A percentile compares a stretch with the other conserved stretches of the same genome.
Conservation (phyloP, 768 basidiomycete species). For the Artomyces pyxidatus region DNA sequence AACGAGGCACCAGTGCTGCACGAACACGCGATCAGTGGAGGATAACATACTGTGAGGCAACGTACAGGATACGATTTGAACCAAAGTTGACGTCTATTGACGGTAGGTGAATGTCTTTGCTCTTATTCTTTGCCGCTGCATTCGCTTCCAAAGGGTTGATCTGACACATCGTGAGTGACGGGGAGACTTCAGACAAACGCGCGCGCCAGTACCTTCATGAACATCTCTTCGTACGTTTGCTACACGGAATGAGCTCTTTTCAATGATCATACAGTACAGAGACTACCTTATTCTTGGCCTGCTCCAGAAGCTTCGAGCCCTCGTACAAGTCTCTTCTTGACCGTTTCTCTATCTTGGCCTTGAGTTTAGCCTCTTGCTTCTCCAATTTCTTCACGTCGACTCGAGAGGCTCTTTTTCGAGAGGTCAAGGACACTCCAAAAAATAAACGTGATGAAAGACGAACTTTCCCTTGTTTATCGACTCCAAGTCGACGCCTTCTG, state of each 20-base stretch:
- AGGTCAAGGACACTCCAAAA: background rate
- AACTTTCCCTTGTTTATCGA: constrained; percentile 94
- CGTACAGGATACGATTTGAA: constrained; percentile 86
- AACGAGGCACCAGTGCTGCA: constrained; percentile 74
- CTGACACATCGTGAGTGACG: constrained; percentile 26
- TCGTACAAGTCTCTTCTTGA: constrained; percentile 86
- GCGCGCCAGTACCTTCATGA: constrained; percentile 86
- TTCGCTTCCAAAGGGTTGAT: constrained; percentile 89
- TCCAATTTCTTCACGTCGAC: constrained; percentile 95
- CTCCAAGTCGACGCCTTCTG: constrained; percentile 82
- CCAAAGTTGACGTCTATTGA: constrained; percentile 96
- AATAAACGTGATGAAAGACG: constrained; percentile 10
- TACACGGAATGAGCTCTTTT: constrained; percentile 28
- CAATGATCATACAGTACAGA: background rate
- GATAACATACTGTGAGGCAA: constrained; percentile 12
- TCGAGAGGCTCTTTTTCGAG: constrained; percentile 58
- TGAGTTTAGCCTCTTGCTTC: constrained; percentile 95
- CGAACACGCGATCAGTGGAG: constrained; percentile 4
- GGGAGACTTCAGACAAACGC: background rate
- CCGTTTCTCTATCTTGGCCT: constrained; percentile 98
- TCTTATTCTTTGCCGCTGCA: constrained; percentile 79
- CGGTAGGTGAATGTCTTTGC: constrained; percentile 92
- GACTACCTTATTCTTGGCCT: constrained; percentile 79
- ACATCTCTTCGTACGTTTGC: constrained; percentile 99
- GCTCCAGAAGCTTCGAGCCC: constrained; percentile 90